Percentiles rank a stretch among this genome's conserved stretches.
Conservation (phyloP, 116 monocot species). For the Iris pallida region DNA sequence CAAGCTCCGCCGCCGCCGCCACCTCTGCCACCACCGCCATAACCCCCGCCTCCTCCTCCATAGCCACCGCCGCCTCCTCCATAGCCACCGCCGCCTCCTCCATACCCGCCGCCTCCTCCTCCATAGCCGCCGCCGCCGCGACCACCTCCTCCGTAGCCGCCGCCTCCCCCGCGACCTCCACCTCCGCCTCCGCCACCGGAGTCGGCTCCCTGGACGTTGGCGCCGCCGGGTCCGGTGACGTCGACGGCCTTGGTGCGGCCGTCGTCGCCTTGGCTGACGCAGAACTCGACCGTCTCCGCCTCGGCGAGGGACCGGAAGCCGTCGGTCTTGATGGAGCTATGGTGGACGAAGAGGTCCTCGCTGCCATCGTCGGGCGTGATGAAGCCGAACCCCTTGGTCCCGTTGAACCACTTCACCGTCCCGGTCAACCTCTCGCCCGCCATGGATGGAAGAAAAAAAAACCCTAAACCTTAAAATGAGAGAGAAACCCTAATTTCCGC, state of each 20-base stretch:
- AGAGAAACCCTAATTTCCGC: no score
- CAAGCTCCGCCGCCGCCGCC: neutral
- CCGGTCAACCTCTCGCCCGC: no score
- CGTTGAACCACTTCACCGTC: neutral
- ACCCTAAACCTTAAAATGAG: no score
- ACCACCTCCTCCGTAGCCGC: neutral
- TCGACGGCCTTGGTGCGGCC: neutral
- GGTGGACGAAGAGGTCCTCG: slow-evolving; percentile 1
- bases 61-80: neutral
- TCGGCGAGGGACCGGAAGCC: neutral
- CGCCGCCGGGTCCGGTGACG: slow-evolving; percentile 1
- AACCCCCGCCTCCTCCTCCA: neutral
- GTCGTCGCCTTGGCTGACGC: neutral
- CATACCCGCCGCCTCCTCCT: neutral
- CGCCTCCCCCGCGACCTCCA: no score
- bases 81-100: neutral
- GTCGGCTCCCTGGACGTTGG: neutral
- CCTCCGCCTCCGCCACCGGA: no score
- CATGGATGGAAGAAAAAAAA: no score
- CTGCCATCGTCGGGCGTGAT: neutral
- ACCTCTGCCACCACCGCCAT: neutral
- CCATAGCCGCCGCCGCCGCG: no score
- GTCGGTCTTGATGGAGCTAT: neutral
- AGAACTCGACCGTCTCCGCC: neutral
- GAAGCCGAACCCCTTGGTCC: slow-evolving; percentile 1